Conservation (phyloP, 164 flowering plant genomes). For the Vitis riparia region DNA sequence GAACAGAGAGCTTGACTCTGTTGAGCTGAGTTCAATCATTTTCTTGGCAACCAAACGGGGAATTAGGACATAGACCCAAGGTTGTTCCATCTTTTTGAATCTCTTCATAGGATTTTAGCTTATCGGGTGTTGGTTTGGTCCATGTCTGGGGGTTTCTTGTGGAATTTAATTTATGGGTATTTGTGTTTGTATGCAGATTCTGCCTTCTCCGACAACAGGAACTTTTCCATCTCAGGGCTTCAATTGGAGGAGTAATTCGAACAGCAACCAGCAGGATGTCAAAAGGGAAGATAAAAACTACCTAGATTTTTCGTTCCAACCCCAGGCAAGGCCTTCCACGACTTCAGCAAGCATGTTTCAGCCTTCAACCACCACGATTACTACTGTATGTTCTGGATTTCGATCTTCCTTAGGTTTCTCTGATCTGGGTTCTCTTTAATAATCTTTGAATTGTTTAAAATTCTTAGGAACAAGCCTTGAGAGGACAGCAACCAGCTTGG, state of each 20-base stretch:
- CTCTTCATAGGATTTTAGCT: not conserved
- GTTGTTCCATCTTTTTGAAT: not conserved
- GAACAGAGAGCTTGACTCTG: not conserved
- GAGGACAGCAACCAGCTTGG: slow-evolving; percentile 32
- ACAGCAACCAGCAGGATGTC: slow-evolving; percentile 23
- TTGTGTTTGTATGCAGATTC: slow-evolving; percentile 32
- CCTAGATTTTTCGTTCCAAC: slow-evolving; percentile 53
- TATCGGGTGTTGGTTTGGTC: too few relatives aligned
- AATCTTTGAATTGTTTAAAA: not conserved
- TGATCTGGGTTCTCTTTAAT: not conserved
- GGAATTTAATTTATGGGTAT: slow-evolving; percentile 1
- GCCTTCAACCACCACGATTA: slow-evolving; percentile 13
- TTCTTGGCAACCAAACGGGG: too few relatives aligned
- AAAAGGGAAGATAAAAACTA: slow-evolving; percentile 36
- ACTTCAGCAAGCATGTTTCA: slow-evolving; percentile 18
- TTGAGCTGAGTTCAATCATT: too few relatives aligned
- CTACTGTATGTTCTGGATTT: slow-evolving; percentile 21
- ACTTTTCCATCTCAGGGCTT: slow-evolving; percentile 40
- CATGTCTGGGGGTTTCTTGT: not conserved
- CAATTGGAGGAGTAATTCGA: slow-evolving; percentile 42
- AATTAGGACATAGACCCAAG: too few relatives aligned
- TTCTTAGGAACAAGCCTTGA: slow-evolving; percentile 16
- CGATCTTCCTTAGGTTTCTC: not conserved
- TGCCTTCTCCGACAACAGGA: slow-evolving; percentile 75
- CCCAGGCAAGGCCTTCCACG: slow-evolving; percentile 24